Base-by-base conservation (phyloP, 352 stramenopile genomes). In the Globisporangium cystogenes region DNA sequence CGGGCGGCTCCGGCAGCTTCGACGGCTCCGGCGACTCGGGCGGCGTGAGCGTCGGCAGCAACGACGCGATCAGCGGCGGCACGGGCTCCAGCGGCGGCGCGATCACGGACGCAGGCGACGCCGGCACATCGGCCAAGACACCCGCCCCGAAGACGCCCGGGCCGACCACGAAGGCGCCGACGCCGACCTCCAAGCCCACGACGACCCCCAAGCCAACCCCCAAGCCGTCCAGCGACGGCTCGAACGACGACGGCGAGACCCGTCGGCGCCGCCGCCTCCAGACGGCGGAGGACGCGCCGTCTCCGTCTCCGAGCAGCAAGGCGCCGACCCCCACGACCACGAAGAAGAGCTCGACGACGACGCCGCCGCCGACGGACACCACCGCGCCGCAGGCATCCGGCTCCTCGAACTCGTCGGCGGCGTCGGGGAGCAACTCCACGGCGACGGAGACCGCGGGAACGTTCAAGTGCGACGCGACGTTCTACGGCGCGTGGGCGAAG, bases 401-500 rank as follows among this genome's bases (percentile, higher is more conserved):
- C 48, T 8, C 36, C 3, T 39, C 47, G 11, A n/a, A 12, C 4
- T 53, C 46, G 27, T 51, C 41, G n/a, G 48, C 55, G 23, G 54
- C 60, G 18, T 45, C 52, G 2, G 56, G 55, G 0, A 64, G 59
- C 8, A 51, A 54, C 24, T 53, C 53, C 14, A 42, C 67, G 35
- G 42, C 51, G 7, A 46, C 53, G 5, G 20, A 48, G 5, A 39
- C 48, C 4, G 48, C 60, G 6, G 68, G 82, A 18, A 66, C 77
- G 51, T 94, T 93, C 56, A 72, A 54, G 7, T 93, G 82, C 52
- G 81, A 93, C 54, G 65, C 70, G 12, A 68, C 66, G 21, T 93
- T 93, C 58, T 93, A 93, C 64, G 61, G 75, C n/a, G 80, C 82
- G 6, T 93, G 82, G 82, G 43, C 53, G 21, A 67, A 69, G 43